Base-by-base conservation (phyloP, 2,329 filamentous ascomycete species). In the Diaporthe ilicicola region DNA sequence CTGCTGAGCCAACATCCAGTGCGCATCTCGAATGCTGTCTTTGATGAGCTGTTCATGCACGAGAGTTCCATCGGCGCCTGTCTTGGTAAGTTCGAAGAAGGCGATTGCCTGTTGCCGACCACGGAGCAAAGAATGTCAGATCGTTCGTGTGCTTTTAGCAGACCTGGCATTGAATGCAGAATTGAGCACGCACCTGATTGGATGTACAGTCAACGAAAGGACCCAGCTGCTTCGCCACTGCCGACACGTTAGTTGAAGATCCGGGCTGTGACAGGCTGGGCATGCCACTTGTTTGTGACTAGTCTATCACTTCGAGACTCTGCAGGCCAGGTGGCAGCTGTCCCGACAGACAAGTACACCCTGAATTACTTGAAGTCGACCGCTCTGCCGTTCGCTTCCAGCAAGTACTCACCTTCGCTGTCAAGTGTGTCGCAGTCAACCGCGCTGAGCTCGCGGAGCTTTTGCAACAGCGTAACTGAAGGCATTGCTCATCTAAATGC, bases 371-470 rank as follows among this genome's bases (percentile, higher is more conserved):
- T 10, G 50, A 8, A 9, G 50, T 19, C 50, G 50, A 27, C 17
- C 27, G n/a, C 50, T 17, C 17, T 32, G 15, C 32, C 27, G 32
- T 39, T 39, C 22, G 32, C 2, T 29, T 12, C 39, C 34, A 24
- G 12, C 7, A 39, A 44, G 15, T 4, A 34, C 74, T 70, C 73
- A 85, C 86, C 82, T 75, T 85, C 80, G 34, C 81, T 79, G 74
- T 87, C 83, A 72, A 88, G 80, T 0, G 85, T 87, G 74, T 88
- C 86, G 73, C 85, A 87, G 76, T 87, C 86, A 10, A 88, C 83
- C 3, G 81, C 74, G n/a, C 81, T 84, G 50, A 80, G 78, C 9
- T 79, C 79, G 54, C 83, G 81, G 72, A 88, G 76, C 46, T 83
- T 77, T 51, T 87, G 81, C 9, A 87, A 78, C 24, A 84, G 73